Percentiles rank a stretch among this genome's conserved stretches.
These are phyloP conservation scores for Pseudonitzschia multiseries DNA, from an alignment of 108 stramenopile species.

Conservation along the genomic window DNA sequence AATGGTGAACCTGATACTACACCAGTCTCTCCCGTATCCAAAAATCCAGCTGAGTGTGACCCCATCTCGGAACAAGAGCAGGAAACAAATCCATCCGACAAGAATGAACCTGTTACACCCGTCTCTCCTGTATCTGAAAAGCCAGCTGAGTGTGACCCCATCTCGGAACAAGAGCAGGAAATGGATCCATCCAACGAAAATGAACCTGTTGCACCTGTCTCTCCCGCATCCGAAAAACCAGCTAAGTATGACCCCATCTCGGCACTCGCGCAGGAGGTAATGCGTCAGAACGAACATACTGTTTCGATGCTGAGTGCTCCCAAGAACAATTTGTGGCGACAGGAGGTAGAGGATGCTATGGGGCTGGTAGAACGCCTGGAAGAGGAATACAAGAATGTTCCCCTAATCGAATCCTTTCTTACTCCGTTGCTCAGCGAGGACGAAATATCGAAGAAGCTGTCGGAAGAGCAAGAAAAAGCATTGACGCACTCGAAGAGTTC, in stretches of 20 bases:
- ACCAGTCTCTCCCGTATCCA: background rate
- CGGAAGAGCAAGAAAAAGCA: background rate
- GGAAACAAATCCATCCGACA: too few species aligned
- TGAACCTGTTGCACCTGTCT: background rate
- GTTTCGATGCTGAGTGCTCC: background rate
- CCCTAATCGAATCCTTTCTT: background rate
- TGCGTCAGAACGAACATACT: background rate
- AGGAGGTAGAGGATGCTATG: conserved; percentile 6
- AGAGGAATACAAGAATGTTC: conserved; percentile 1
- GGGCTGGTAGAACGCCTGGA: conserved; percentile 11
- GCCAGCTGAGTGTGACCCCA: too few species aligned
- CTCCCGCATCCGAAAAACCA: background rate
- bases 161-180: too few species aligned
- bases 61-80: too few species aligned
- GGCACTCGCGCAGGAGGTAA: background rate
- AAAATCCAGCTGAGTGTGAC: background rate
- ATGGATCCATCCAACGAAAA: too few species aligned
- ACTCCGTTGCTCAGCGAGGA: background rate
- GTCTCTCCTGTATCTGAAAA: background rate
- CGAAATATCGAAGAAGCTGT: background rate
- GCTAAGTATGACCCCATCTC: background rate
- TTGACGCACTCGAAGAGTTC: background rate
- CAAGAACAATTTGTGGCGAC: conserved; percentile 11
- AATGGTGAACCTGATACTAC: too few species aligned
- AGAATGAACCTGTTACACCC: too few species aligned